Base-by-base conservation (phyloP, 805 yeast species). In the Metschnikowia baotianmanensis region DNA sequence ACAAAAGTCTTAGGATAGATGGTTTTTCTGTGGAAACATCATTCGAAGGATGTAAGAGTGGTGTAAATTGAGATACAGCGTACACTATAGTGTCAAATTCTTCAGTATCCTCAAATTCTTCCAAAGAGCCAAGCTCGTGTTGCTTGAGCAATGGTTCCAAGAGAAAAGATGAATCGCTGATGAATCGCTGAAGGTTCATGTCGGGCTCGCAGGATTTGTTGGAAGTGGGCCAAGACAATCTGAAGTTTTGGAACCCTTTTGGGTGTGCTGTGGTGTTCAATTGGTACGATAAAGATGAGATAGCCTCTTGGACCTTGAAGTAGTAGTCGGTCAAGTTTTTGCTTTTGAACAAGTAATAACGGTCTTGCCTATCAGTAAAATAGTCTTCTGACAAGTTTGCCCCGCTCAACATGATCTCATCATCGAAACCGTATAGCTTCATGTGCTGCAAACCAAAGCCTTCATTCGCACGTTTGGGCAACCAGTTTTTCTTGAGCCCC, bases 361-460 rank as follows among this genome's bases (percentile, higher is more conserved):
- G 70, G 62, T 93, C 99, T 60, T 93, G 99, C 49, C 99, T 78
- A 61, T 91, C 83, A 3, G 96, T 86, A 63, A 93, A 93, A 62
- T 93, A 93, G 63, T 93, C 99, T 26, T 77, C 70, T 0, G 96
- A 87, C 34, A 93, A 70, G 56, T 93, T 93, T 2, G 99, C 99
- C 6, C 98, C 99, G 13, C 86, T 77, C 23, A 93, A 71, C 15
- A 93, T 76, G 30, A 93, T 79, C 57, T 90, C 96, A 54, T 88
- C 80, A 60, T 93, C 99, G 55, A 90, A 81, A 1, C 99, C 99
- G 60, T 93, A 93, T 21, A 93, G 74, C 60, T 93, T 93, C 98
- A 93, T 93, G 58, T 93, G 99, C 61, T 93, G 99, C 37, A 93
- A 72, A 0, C 99, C 99, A 65, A 75, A 77, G 3, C 95, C 90